Evolutionary conservation across 345 rosid species (phyloP), one percentile per base, ranked within the genome.

Genomic region (Turnera subulata): DNA sequence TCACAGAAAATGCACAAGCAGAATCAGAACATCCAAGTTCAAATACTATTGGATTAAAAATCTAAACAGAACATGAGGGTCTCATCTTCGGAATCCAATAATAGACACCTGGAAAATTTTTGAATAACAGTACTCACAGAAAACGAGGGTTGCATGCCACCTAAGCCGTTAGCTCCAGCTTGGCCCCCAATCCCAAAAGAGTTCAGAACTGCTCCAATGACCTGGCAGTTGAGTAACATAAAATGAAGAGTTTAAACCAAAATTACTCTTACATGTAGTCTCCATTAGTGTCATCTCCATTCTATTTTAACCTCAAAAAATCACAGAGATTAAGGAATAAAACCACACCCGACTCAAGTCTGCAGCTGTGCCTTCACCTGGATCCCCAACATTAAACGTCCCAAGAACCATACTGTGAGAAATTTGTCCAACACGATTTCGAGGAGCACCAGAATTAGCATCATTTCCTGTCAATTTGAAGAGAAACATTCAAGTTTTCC

Each of bases 321-420:
- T 45, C 16, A 33, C 51, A 47, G 61, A 44, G 38, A 62, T 49
- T 12, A 49, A 7, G 9, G 17, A 21, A 20, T 16, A 35, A 42
- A 23, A 52, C 57, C 76, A 24, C 67, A 92, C 98, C 85, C 76
- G 80, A 48, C 45, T 58, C 42, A 89, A 47, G 55, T 92, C 97
- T 18, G 93, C 91, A 63, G 61, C 81, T 59, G 56, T 49, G 54
- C 82, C 84, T 73, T 86, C 91, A 58, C 83, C 80, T 75, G 85
- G 91, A 62, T 86, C 98, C 62, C 88, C 89, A 73, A 83, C 80
- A 75, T 86, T 89, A 68, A 77, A 79, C 47, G 82, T 70, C 55
- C 97, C 95, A 62, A 89, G 93, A 80, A 89, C 84, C 24, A 86
- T 86, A 67, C 89, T 83, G 61, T 89, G 98, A 19, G 95, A 83